Evolutionary conservation across 108 stramenopile genomes (phyloP).

Genomic region (Ochromonas danica): DNA sequence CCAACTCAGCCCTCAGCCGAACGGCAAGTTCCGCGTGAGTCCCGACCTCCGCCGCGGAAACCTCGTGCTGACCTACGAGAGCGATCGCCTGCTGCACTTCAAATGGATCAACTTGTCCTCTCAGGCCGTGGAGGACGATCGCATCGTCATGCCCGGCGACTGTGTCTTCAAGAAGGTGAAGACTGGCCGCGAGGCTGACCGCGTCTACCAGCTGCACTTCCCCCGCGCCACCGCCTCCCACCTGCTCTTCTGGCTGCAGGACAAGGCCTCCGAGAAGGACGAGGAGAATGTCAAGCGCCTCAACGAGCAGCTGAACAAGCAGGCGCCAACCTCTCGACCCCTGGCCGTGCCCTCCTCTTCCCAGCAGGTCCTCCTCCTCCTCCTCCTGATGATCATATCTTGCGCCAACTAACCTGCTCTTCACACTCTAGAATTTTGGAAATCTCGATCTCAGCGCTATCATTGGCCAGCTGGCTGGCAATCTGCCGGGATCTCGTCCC

Average conservation of each 20-base stretch:
- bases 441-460: background rate
- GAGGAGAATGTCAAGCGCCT: constrained; percentile 31
- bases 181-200: constrained; percentile 43
- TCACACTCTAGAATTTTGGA: too few species aligned
- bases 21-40: constrained; percentile 4
- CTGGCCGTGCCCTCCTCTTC: background rate
- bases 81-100: constrained; percentile 56
- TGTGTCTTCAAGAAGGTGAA: constrained; percentile 53
- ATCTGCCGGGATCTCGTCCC: too few species aligned
- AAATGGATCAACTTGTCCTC: constrained; percentile 55
- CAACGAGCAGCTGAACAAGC: constrained; percentile 1
- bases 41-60: background rate
- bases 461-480: background rate
- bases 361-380: background rate
- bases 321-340: background rate
- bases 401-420: background rate
- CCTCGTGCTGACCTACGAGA: background rate
- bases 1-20: background rate
- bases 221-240: constrained; percentile 31
- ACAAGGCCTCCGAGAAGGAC: constrained; percentile 50
- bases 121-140: constrained; percentile 47
- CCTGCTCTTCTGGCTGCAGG: constrained; percentile 66
- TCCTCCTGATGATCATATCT: background rate
- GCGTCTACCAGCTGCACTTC: constrained; percentile 59
- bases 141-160: constrained; percentile 56